These are phyloP conservation scores for maize (Zea mays) DNA, from an alignment of 176 grass and related monocot species.

Conservation along the genomic window Zm-B73-REFERENCE-NAM-5.0 NC_050100.1:95348001-95348500, in stretches of 20 bases:
- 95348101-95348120: not conserved
- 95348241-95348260: not conserved
- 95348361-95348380: conserved; percentile 40
- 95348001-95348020: conserved; percentile 77
- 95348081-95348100: not conserved
- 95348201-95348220: not conserved
- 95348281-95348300: not conserved
- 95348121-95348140: not conserved
- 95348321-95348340: not conserved
- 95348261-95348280: not conserved
- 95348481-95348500: not conserved
- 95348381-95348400: not conserved
- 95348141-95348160: not conserved
- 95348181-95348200: not conserved
- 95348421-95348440: not conserved
- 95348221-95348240: not conserved
- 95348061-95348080: conserved; percentile 6
- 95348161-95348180: not conserved
- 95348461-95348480: conserved; percentile 27
- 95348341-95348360: not conserved
- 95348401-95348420: not conserved
- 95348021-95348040: conserved; percentile 60
- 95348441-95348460: not conserved
- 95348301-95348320: not conserved
- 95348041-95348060: conserved; percentile 72